Evolutionary conservation across 345 rosid species (phyloP).

Genomic region (Citrus hindsii): DNA sequence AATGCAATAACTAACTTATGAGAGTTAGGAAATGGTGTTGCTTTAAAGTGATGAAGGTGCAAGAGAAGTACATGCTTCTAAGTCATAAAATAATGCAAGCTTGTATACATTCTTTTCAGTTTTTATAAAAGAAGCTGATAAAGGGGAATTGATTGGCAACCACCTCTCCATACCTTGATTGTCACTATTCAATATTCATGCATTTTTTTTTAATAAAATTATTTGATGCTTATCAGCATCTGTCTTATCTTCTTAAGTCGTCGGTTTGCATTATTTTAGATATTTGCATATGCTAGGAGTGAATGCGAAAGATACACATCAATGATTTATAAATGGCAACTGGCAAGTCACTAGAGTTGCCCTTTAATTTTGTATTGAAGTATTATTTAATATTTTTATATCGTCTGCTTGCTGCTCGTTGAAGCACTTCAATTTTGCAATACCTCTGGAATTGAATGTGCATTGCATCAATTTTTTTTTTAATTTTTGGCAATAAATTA

Average conservation of each 20-base stretch:
- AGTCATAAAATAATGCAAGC: neutral
- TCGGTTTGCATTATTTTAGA: neutral
- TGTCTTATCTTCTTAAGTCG: neutral
- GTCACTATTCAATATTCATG: constrained; percentile 2
- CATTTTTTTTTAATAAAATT: no score
- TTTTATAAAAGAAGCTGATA: neutral
- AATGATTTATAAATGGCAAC: neutral
- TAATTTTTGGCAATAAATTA: no score
- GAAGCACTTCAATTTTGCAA: neutral
- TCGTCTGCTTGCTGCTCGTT: neutral
- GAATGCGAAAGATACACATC: neutral
- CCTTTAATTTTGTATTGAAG: neutral
- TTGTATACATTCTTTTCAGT: neutral
- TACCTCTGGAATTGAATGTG: neutral
- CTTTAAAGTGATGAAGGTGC: neutral
- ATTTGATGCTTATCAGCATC: neutral
- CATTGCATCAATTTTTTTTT: neutral
- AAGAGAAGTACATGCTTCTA: constrained; percentile 6
- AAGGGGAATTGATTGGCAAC: constrained; percentile 15
- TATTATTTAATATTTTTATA: no score
- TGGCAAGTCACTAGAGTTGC: neutral
- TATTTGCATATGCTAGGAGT: neutral
- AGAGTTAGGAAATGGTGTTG: neutral
- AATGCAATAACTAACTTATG: neutral
- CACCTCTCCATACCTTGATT: constrained; percentile 19